Evolutionary conservation across 306 rosid genomes (phyloP).

Genomic region (Hippophae rhamnoides): DNA sequence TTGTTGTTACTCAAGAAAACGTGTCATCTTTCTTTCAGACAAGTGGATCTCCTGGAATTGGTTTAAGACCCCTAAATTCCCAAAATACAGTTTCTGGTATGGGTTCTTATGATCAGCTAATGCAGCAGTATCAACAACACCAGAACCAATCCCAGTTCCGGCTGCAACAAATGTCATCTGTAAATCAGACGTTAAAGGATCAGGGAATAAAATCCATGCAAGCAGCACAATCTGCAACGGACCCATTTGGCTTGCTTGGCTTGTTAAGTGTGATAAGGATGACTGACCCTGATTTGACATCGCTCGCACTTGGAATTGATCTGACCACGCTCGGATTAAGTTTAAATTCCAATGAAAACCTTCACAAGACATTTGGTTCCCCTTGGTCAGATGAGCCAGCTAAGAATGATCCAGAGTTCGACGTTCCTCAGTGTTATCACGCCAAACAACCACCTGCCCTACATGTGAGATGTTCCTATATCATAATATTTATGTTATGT

Average conservation of each 20-base stretch:
- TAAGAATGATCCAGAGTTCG: conserved; percentile 90
- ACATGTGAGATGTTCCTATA: conserved; percentile 40
- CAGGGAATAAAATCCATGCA: conserved; percentile 73
- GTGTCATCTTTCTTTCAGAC: conserved; percentile 37
- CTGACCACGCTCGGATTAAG: conserved; percentile 84
- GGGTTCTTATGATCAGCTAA: conserved; percentile 81
- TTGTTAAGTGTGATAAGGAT: conserved; percentile 81
- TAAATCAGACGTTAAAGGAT: conserved; percentile 75
- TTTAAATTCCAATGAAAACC: conserved; percentile 89
- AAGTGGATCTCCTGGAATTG: conserved; percentile 93
- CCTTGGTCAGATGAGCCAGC: conserved; percentile 98
- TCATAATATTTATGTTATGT: conserved; percentile 1
- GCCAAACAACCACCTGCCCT: conserved; percentile 69
- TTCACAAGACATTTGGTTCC: conserved; percentile 90
- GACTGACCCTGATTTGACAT: conserved; percentile 85
- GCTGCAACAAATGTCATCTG: conserved; percentile 74
- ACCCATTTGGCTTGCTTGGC: conserved; percentile 89
- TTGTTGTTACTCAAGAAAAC: no score
- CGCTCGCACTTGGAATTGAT: conserved; percentile 95
- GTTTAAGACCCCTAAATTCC: conserved; percentile 79
- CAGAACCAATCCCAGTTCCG: conserved; percentile 84
- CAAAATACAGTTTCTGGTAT: conserved; percentile 70
- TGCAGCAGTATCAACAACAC: conserved; percentile 87
- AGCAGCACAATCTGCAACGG: conserved; percentile 62
- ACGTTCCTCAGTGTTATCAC: conserved; percentile 71